phyloP scores from a whole-genome alignment of 306 rosid species.

The Quercus bicolor region DNA sequence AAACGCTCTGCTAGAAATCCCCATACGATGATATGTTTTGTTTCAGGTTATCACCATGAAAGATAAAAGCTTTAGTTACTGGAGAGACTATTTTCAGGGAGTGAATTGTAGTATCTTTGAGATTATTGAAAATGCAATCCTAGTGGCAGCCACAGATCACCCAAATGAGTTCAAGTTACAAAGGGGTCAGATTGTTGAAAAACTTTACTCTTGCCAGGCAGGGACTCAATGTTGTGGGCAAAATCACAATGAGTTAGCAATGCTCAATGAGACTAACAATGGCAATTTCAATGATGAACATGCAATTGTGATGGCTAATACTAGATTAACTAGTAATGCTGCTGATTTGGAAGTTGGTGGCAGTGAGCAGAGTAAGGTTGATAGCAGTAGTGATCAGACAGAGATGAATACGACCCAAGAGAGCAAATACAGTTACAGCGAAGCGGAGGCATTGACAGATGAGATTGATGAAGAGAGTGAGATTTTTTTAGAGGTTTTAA shows the following conservation, averaged over 20 bases:
- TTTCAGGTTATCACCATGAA: slow-evolving; percentile 5
- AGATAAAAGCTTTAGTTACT: background rate
- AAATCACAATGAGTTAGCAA: background rate
- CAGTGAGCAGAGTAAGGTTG: background rate
- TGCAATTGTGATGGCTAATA: background rate
- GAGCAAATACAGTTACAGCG: background rate
- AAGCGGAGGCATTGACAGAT: slow-evolving; percentile 15
- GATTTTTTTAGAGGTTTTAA: slow-evolving; percentile 10
- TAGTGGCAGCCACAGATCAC: slow-evolving; percentile 16
- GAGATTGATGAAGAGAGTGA: slow-evolving; percentile 3
- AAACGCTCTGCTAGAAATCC: background rate
- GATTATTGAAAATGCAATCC: slow-evolving; percentile 18
- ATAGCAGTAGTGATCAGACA: background rate
- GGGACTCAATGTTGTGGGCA: background rate
- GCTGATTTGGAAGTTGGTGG: background rate
- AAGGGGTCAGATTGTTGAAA: slow-evolving; percentile 5
- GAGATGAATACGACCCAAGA: background rate
- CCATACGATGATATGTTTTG: background rate
- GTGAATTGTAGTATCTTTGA: slow-evolving; percentile 11
- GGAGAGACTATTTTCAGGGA: slow-evolving; percentile 13
- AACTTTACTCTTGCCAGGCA: background rate
- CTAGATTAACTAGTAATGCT: background rate
- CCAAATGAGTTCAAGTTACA: slow-evolving; percentile 4
- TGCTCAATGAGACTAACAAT: background rate
- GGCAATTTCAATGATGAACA: background rate